phyloP scores from a whole-genome alignment of 2,329 filamentous ascomycete genomes.

The Hypoxylon sp. region DNA sequence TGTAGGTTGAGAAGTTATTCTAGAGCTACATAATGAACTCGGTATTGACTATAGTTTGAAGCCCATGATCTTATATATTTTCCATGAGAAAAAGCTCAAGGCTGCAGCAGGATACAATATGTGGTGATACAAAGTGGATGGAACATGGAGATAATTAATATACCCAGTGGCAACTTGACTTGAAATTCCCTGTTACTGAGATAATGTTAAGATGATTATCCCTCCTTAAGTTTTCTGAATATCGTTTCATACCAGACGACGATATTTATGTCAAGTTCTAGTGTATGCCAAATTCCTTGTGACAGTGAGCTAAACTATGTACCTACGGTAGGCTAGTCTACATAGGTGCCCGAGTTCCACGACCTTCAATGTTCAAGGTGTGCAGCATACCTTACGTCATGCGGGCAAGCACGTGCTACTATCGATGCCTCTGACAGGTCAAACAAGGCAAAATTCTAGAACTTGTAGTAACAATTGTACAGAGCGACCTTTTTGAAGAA shows the following conservation, averaged over 20 bases:
- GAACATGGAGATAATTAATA: no score
- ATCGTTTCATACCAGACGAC: no score
- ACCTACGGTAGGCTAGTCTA: background rate
- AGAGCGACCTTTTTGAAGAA: background rate
- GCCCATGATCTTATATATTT: background rate
- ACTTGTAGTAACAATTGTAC: slow-evolving; percentile 11
- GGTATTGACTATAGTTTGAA: background rate
- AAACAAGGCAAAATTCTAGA: slow-evolving; percentile 28
- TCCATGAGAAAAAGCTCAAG: no score
- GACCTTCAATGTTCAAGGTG: background rate
- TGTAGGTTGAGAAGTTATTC: background rate
- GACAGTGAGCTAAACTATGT: background rate
- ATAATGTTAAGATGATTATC: no score
- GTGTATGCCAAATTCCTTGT: background rate
- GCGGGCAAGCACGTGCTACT: slow-evolving; percentile 30
- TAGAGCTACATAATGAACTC: background rate
- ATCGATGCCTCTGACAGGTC: slow-evolving; percentile 27
- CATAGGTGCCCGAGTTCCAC: slow-evolving; percentile 2
- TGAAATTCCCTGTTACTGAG: no score
- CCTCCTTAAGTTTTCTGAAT: no score
- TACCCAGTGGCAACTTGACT: no score
- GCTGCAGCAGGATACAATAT: background rate
- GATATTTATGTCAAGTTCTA: no score
- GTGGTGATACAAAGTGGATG: no score
- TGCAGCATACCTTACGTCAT: slow-evolving; percentile 33